Evolutionary conservation across 306 rosid genomes (phyloP).

Genomic region (Dalbergia cultrata): DNA sequence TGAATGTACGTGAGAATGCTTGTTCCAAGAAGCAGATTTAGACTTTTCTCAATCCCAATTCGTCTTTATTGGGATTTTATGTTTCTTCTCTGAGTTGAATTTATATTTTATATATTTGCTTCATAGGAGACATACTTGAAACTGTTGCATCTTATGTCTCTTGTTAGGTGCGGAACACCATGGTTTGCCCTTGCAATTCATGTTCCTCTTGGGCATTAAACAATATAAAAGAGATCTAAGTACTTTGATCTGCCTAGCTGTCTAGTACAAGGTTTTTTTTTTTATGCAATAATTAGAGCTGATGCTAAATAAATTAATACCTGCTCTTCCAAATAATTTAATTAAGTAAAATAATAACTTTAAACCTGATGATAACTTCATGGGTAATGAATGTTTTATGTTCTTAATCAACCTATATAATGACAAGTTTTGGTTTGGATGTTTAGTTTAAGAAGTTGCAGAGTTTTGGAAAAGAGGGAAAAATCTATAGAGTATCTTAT

Average conservation of each 20-base stretch:
- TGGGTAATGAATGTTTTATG: background rate
- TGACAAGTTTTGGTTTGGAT: background rate
- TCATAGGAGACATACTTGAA: constrained; percentile 68
- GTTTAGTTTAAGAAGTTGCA: background rate
- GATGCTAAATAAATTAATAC: background rate
- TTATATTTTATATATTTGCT: constrained; percentile 15
- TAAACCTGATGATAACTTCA: background rate
- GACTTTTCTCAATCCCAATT: constrained; percentile 46
- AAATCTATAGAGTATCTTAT: no score
- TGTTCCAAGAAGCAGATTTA: constrained; percentile 34
- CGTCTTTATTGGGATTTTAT: constrained; percentile 55
- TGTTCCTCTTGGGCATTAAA: constrained; percentile 1
- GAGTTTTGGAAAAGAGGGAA: background rate
- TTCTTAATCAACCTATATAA: background rate
- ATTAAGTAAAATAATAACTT: background rate
- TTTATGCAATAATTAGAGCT: background rate
- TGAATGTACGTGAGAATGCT: constrained; percentile 53
- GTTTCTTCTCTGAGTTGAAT: constrained; percentile 33
- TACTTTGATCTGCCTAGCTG: background rate
- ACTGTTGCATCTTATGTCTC: constrained; percentile 68
- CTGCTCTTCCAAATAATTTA: background rate
- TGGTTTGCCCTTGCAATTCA: constrained; percentile 12
- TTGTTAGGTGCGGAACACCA: constrained; percentile 45
- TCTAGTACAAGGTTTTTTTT: background rate
- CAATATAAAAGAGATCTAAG: background rate